Conservation (phyloP, 2,329 filamentous ascomycete species). For the Pseudopyrenochaeta lycopersici region DNA sequence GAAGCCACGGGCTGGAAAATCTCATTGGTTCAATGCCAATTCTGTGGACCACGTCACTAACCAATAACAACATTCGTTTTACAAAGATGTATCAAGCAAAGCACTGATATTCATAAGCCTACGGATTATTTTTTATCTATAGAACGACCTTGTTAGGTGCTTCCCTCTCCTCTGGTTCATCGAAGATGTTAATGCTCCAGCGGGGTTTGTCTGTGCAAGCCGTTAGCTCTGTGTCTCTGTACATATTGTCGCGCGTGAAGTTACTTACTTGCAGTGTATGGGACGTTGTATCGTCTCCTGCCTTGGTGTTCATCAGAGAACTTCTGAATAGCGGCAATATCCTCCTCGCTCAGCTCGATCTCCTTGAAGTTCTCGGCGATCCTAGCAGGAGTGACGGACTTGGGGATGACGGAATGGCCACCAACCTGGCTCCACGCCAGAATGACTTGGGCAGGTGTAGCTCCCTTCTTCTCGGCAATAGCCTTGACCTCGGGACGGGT, state of each 20-base stretch:
- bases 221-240: not conserved
- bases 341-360: constrained; percentile 34
- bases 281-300: constrained; percentile 36
- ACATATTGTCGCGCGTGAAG: not conserved
- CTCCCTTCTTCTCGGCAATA: constrained; percentile 70
- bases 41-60: not conserved
- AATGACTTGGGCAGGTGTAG: constrained; percentile 79
- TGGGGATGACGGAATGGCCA: constrained; percentile 41
- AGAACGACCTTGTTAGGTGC: constrained; percentile 26
- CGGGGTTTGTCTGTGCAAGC: constrained; percentile 43
- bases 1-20: too few species aligned
- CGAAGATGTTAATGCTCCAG: constrained; percentile 39
- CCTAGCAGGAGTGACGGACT: constrained; percentile 36
- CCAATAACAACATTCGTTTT: not conserved
- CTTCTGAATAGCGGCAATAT: constrained; percentile 42
- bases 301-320: constrained; percentile 60
- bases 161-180: constrained; percentile 43
- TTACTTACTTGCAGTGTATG: constrained; percentile 50
- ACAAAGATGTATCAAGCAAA: not conserved
- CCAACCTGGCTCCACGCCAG: constrained; percentile 87
- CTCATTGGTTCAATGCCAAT: too few species aligned
- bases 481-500: constrained; percentile 73
- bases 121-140: not conserved
- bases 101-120: not conserved
- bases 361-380: constrained; percentile 42